Evolutionary conservation across 2,329 filamentous ascomycete species (phyloP).

Genomic region (Hawksworthiomyces lignivorus): DNA sequence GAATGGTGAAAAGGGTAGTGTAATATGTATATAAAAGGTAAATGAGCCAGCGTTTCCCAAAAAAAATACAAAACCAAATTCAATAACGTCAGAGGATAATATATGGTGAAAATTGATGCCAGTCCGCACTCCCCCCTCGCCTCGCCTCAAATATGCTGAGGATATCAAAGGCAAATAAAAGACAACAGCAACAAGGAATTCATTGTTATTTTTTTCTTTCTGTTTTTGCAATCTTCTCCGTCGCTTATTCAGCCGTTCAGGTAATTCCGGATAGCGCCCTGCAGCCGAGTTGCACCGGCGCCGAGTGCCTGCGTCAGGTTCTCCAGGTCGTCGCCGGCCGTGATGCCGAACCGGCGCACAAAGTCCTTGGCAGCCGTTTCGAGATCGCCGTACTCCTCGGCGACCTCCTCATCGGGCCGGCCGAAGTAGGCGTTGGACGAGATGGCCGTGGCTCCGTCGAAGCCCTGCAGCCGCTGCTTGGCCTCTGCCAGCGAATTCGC

Average conservation of each 20-base stretch:
- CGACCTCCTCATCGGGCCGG: slow-evolving; percentile 66
- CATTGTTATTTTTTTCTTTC: too few relatives aligned
- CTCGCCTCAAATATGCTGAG: too few relatives aligned
- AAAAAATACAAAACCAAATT: not conserved
- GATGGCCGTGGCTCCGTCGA: slow-evolving; percentile 86
- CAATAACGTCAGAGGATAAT: slow-evolving; percentile 1
- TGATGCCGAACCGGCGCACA: slow-evolving; percentile 89
- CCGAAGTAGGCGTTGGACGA: slow-evolving; percentile 98
- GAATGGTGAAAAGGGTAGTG: too few relatives aligned
- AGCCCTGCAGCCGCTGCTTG: slow-evolving; percentile 78
- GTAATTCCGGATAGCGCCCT: slow-evolving; percentile 64
- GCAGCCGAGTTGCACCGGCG: slow-evolving; percentile 75
- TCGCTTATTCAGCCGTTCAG: slow-evolving; percentile 43
- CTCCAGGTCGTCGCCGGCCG: slow-evolving; percentile 90
- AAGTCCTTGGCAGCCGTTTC: slow-evolving; percentile 95
- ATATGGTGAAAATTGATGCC: too few relatives aligned
- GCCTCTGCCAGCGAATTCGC: slow-evolving; percentile 74
- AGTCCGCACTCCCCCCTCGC: too few relatives aligned
- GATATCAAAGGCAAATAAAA: too few relatives aligned
- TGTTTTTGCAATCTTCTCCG: not conserved
- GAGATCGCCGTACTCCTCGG: slow-evolving; percentile 80
- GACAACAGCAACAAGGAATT: not conserved
- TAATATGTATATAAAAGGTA: too few relatives aligned
- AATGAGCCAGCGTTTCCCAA: too few relatives aligned
- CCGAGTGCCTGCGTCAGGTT: slow-evolving; percentile 77